Base-by-base conservation (phyloP, 768 basidiomycete genomes). In the Fomitopsis serialis region DNA sequence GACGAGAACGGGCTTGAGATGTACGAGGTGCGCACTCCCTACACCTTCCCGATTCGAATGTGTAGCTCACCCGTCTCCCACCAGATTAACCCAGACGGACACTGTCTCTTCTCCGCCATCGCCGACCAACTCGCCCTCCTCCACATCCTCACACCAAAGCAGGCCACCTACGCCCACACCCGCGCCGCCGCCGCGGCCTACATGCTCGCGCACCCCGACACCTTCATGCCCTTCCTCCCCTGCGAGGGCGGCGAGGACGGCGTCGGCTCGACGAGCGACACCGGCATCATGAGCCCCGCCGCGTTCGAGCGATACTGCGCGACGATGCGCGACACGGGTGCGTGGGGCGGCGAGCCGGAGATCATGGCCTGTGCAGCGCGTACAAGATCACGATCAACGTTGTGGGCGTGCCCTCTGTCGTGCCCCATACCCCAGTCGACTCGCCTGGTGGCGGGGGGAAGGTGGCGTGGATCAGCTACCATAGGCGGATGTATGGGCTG, bases 341-440 rank as follows among this genome's bases (percentile, higher is more conserved):
- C 84, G 27, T 98, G 97, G 97, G 97, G 97, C 46, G 96, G 97
- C 34, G 94, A 98, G 72, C 95, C 93, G 7, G 97, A 98, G 77
- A 93, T 99, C 29, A 77, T 89, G 60, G 97, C 97, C 74, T 98
- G 15, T 86, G 87, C 64, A 77, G 86, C 48, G 82, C 84, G 27
- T 98, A 80, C 67, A 78, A 84, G 51, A 72, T 95, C 36, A 87
- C 94, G 0, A 94, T 99, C 46, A 87, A 96, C 66, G 89, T 99
- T 50, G 77, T 98, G 1, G 86, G 85, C 0, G 77, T 76, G 24
- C 95, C 94, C 2, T 77, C 84, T 1, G 75, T 98, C 13, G 93
- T 97, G n/a, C 79, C 84, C 4, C 94, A 97, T 62, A 74, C 84
- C 43, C 88, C 90, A 0, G 61, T 66, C 34, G 75, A 70, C 43